Percentiles rank a stretch among this genome's conserved stretches.
phyloP scores from a whole-genome alignment of 345 rosid genomes.

The Tarenaya hassleriana region DNA sequence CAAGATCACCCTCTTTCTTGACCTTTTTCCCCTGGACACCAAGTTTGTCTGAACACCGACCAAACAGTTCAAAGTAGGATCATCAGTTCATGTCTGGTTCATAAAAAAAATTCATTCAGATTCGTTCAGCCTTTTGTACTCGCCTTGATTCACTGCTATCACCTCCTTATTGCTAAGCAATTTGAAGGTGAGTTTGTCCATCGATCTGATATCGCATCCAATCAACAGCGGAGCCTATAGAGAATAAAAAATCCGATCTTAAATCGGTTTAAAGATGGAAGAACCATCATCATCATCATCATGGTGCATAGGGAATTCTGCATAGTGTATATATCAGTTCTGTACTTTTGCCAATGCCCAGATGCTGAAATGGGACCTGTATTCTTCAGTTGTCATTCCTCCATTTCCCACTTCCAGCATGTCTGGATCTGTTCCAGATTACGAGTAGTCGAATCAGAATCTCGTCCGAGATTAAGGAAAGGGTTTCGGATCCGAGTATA shows the following conservation, averaged over 20 bases:
- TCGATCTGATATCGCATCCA: constrained; percentile 67
- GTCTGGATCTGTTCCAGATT: constrained; percentile 70
- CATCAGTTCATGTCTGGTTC: not conserved
- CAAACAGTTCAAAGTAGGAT: constrained; percentile 10
- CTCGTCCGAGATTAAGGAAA: too few species aligned
- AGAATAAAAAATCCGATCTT: constrained; percentile 14
- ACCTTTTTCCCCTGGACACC: constrained; percentile 83
- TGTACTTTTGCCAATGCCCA: constrained; percentile 87
- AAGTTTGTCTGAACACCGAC: constrained; percentile 48
- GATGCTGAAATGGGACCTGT: constrained; percentile 75
- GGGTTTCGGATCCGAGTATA: not conserved
- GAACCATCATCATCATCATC: constrained; percentile 1
- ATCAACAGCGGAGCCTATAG: constrained; percentile 64
- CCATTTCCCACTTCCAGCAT: constrained; percentile 99
- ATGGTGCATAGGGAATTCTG: not conserved
- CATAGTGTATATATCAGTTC: too few species aligned
- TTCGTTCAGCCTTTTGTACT: not conserved
- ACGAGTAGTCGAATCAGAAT: not conserved
- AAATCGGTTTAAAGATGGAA: not conserved
- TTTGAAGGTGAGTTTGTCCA: constrained; percentile 46
- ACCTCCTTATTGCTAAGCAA: constrained; percentile 69
- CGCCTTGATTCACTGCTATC: constrained; percentile 84
- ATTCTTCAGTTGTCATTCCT: constrained; percentile 82
- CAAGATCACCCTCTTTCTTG: constrained; percentile 49
- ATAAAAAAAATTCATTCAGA: not conserved